phyloP scores from a whole-genome alignment of 2,329 filamentous ascomycete species.

The Fusarium sp. region DNA sequence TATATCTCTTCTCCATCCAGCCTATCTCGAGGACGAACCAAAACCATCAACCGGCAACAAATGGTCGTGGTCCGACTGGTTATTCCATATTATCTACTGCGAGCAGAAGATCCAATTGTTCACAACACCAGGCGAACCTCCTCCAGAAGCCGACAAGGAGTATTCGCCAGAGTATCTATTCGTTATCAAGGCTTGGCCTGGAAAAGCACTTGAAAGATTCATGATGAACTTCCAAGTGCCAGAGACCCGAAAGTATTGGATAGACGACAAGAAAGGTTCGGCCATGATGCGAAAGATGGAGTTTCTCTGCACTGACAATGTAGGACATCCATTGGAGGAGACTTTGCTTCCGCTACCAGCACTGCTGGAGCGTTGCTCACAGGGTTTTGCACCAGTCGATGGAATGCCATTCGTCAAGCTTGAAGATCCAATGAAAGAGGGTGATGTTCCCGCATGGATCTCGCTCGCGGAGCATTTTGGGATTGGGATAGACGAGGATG shows the following conservation, averaged over 20 bases:
- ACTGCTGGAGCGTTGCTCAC: background rate
- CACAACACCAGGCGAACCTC: background rate
- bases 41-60: background rate
- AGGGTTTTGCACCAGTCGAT: background rate
- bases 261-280: background rate
- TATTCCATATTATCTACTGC: background rate
- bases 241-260: background rate
- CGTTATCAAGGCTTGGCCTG: background rate
- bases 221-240: background rate
- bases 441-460: background rate
- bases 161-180: background rate
- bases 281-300: background rate
- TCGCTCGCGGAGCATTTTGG: background rate
- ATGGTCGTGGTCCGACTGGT: background rate
- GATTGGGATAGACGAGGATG: background rate
- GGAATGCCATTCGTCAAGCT: background rate
- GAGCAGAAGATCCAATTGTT: background rate
- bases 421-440: background rate
- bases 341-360: background rate
- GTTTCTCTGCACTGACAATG: background rate
- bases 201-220: background rate
- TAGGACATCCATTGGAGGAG: background rate
- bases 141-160: background rate
- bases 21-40: background rate
- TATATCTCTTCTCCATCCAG: background rate